Conservation (phyloP, 352 stramenopile species). For the Phytophthora citricola region DNA sequence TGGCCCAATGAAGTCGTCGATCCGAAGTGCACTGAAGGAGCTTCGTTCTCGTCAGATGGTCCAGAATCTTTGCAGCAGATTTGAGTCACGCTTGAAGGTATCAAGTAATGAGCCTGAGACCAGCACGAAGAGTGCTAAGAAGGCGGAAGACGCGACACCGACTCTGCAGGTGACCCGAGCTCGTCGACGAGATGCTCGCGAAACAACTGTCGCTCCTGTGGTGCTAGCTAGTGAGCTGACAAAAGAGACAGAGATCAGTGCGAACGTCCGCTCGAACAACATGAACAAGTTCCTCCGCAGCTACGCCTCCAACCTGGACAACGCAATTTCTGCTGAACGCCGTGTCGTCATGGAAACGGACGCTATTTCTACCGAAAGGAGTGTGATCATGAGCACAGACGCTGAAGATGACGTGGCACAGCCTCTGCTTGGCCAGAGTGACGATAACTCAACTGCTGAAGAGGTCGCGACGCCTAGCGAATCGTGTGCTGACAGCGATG, state of each 20-base stretch:
- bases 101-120: constrained; percentile 13
- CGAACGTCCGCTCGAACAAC: constrained; percentile 55
- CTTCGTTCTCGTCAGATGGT: constrained; percentile 60
- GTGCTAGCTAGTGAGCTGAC: constrained; percentile 7
- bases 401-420: constrained; percentile 24
- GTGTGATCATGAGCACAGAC: constrained; percentile 21
- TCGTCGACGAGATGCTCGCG: constrained; percentile 23
- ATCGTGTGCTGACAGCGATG: constrained; percentile 5
- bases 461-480: neutral
- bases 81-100: constrained; percentile 43
- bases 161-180: constrained; percentile 3
- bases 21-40: constrained; percentile 53
- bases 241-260: constrained; percentile 25
- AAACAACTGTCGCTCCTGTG: constrained; percentile 18
- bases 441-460: constrained; percentile 6
- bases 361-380: constrained; percentile 12
- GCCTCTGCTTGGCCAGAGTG: constrained; percentile 17
- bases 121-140: constrained; percentile 17
- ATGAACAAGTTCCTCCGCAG: constrained; percentile 72
- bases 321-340: constrained; percentile 22
- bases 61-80: constrained; percentile 60
- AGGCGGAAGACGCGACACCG: neutral
- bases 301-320: constrained; percentile 73
- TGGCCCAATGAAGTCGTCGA: constrained; percentile 50
- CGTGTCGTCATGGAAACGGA: constrained; percentile 10